Evolutionary conservation across 1,284 basidiomycete species (phyloP), one percentile per base, ranked within the genome.

Genomic region (Irpex rosettiformis): DNA sequence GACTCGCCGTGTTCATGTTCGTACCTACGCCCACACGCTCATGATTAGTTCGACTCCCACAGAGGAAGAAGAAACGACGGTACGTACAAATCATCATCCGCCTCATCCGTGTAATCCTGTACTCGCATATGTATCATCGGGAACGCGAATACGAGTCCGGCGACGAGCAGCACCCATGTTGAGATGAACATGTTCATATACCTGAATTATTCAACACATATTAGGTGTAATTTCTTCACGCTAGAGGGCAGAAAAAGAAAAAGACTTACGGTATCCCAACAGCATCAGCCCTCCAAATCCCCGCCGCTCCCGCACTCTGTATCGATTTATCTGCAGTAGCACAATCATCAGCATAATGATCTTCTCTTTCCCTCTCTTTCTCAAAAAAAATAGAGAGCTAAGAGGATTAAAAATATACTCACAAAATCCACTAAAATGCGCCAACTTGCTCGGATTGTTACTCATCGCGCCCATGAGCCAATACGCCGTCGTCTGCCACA

Each of bases 401-500:
- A 47, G 11, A 47, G 3, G 48, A n/a, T n/a, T n/a, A 49, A 30
- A 54, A 37, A 21, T 11, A 3, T 30, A 72, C 75, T 62, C 64
- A 77, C 77, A 79, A 61, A 80, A 77, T 8, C 79, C 79, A 27
- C 75, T 70, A 62, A 80, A 75, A 62, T 78, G 76, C 5, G 79
- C 79, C 21, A 81, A 73, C 65, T 77, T 77, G 18, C 72, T 72
- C 3, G 77, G 75, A 59, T 79, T 73, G 61, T 80, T 79, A 43
- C 74, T 75, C 73, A 81, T 76, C 33, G 77, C 75, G 28, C 79
- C 78, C 74, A 79, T 78, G 65, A 82, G 69, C 82, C 81, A 82
- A 69, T 83, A 84, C 24, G 79, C 79, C 28, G 78, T 80, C 8
- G 83, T 84, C 65, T 85, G 83, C 80, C 82, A 84, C 77, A 84